Evolutionary conservation across 495 filamentous ascomycete genomes (phyloP), one percentile per base, ranked within the genome.

Genomic region (Lasiosphaeria miniovina): DNA sequence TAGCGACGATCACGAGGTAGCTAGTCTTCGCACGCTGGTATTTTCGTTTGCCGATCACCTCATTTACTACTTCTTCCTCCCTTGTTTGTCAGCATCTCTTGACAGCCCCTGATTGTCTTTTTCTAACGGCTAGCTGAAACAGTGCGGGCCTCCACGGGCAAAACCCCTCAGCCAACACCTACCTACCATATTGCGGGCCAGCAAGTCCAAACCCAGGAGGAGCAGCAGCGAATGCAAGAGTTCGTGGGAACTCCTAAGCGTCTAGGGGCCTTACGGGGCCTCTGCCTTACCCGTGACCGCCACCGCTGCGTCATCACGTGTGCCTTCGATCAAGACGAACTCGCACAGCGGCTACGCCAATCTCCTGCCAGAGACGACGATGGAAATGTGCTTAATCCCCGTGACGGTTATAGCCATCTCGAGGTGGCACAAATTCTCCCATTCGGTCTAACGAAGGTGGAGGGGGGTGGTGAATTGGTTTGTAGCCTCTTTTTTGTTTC

Each of bases 1-100:
- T 48, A 33, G 57, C 36, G 51, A 66, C 31, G 50, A 52, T 33
- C 9, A 3, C 31, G 50, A 11, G 31, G 50, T 36, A 10, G 50
- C 17, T 6, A 33, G 36, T 52, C 36, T 52, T 35, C 50, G 34
- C 50, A 34, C 24, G 34, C 33, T 17, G 50, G 9, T 52, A 33
- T 65, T 60, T 57, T 58, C 33, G 48, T 64, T 68, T 34, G 63
- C 63, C n/a, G 66, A 68, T 11, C 41, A 65, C 52, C 60, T 68
- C 14, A 34, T 59, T 32, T 11, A 17, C 31, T 24, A 60, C 34
- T 60, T 60, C 51, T 60, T 60, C 58, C 51, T 66, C 36, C 64
- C 66, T 43, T 52, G 63, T 65, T 60, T 56, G 49, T 52, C 9
- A 34, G 7, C 6, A 52, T 49, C 7, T 11, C 8, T 17, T 49